Base-by-base conservation (phyloP, 2,329 filamentous ascomycete species). In the Dothidotthia symphoricarpi region DNA sequence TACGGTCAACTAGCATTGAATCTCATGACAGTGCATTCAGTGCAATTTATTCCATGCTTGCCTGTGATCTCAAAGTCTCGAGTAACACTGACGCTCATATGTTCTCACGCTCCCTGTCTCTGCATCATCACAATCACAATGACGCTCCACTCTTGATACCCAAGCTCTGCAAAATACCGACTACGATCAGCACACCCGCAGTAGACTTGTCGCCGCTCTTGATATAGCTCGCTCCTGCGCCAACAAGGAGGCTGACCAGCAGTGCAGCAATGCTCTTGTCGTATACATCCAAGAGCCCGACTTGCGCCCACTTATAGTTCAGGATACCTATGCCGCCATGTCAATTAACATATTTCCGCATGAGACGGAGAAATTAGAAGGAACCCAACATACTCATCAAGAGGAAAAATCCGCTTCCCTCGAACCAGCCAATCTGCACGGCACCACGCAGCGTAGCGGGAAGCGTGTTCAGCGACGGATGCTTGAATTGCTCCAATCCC, bases 401-500 rank as follows among this genome's bases (percentile, higher is more conserved):
- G 3, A 55, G 35, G 30, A 67, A 63, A 50, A 65, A 67, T 0
- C 59, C 57, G 31, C 57, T 60, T 7, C 63, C 63, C 34, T 67
- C 61, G 31, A 63, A 67, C 63, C 63, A 67, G 8, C 62, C 61
- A 3, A 57, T 54, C 31, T 56, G 59, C n/a, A 60, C 51, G 8
- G 61, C 57, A 15, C 56, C 55, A 10, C 54, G 59, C 3, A 67
- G 51, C 4, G 43, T 19, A 2, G 41, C 28, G 1, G 63, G 63
- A 1, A 67, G 43, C 1, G 53, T 46, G 24, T 54, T 56, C n/a
- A 64, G 40, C 6, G 61, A 59, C 0, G 57, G 48, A 13, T 66
- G 56, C 27, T 60, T 59, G 49, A 64, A 65, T 26, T 63, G 59
- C 6, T 62, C 57, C 11, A 64, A 48, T 3, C 63, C 63, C 37